Evolutionary conservation across 2,329 filamentous ascomycete genomes (phyloP), one percentile per base, ranked within the genome.

Genomic region (Epichloe gansuensis): DNA sequence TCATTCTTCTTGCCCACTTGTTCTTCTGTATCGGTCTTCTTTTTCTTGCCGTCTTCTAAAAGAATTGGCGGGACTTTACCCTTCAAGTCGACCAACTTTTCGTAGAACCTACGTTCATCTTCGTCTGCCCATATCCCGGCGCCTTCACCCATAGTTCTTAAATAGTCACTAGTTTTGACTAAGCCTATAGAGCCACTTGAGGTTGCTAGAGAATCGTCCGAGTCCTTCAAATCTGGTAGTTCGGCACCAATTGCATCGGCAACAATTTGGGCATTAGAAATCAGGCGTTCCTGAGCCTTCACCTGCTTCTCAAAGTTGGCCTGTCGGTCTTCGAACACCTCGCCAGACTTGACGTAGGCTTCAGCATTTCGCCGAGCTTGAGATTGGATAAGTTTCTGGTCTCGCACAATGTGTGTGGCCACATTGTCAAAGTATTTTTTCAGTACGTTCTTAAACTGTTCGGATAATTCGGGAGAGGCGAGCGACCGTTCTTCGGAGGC

Each of bases 61-160:
- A 98, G 74, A 60, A 98, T 94, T 1, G 85, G 85, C 0, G 93
- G 94, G 3, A 98, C 93, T 60, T 95, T 94, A 59, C 94, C 93
- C 64, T 94, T 95, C 15, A 98, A 73, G 64, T 98, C 93, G 12
- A 95, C 86, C 11, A 98, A 69, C 57, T 96, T 97, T 72, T 98
- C 93, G 69, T 98, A 98, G 66, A 98, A 98, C 55, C 93, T 87
- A 54, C 93, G 83, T 68, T 98, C 91, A 51, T 98, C 93, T 63
- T 98, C 93, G 60, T 98, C 93, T 70, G 96, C 90, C 93, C 93
- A 98, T 56, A 98, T 97, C 0, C 93, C 93, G 25, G 90, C 80
- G 21, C 89, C 90, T 54, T 97, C 91, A 23, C 84, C 85, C 65
- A 94, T 87, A 12, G 89, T 90, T 39, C 89, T 85, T 40, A 97